Conservation (phyloP, 176 grass and related monocot species). For the Triticum monococcum region DNA sequence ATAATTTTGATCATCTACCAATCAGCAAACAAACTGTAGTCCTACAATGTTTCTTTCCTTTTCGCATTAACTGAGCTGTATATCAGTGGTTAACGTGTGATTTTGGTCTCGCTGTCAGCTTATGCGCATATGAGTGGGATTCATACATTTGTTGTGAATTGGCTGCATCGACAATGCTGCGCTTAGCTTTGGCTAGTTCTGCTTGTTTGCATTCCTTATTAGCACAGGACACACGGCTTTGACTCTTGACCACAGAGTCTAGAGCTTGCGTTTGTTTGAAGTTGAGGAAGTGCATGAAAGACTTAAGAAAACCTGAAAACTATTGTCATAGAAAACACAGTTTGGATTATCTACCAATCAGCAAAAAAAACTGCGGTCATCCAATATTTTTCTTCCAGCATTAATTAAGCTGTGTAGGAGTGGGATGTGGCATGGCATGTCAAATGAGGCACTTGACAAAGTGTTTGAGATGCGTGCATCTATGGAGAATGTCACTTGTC, state of each 20-base stretch:
- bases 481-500: background rate
- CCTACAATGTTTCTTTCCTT: background rate
- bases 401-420: background rate
- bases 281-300: background rate
- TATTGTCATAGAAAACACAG: background rate
- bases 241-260: slow-evolving; percentile 16
- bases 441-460: background rate
- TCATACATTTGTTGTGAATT: slow-evolving; percentile 31
- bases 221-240: slow-evolving; percentile 5
- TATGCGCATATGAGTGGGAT: slow-evolving; percentile 18
- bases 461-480: background rate
- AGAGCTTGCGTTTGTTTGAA: background rate
- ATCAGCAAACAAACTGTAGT: background rate
- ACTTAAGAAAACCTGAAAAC: background rate
- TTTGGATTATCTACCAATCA: background rate
- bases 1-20: background rate
- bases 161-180: slow-evolving; percentile 20
- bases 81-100: background rate
- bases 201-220: slow-evolving; percentile 15
- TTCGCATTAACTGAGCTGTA: background rate
- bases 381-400: background rate
- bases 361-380: background rate
- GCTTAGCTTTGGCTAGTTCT: slow-evolving; percentile 24
- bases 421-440: background rate
- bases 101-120: slow-evolving; percentile 23